Conservation (phyloP, 768 basidiomycete genomes). For the Roridomyces roridus region DNA sequence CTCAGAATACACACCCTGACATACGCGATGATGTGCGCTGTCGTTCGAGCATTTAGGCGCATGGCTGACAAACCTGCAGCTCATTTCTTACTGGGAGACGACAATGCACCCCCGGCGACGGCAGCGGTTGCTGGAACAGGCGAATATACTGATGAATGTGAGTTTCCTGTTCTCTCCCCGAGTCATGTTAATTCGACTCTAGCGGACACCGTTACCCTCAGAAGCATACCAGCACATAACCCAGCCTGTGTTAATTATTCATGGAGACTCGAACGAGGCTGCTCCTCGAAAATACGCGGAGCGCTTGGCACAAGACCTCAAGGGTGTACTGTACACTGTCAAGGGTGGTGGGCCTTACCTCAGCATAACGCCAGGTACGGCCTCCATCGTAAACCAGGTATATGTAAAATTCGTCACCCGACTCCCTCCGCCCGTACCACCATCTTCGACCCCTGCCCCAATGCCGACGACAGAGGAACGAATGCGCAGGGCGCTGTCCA, state of each 20-base stretch:
- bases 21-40: slow-evolving; percentile 67
- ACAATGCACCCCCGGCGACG: slow-evolving; percentile 60
- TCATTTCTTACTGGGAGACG: slow-evolving; percentile 71
- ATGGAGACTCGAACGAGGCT: slow-evolving; percentile 65
- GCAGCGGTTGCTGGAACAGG: slow-evolving; percentile 55
- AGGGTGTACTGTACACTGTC: slow-evolving; percentile 60
- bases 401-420: slow-evolving; percentile 67
- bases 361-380: slow-evolving; percentile 58
- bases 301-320: slow-evolving; percentile 53
- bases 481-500: slow-evolving; percentile 59
- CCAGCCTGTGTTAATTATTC: slow-evolving; percentile 72
- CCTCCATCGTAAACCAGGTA: slow-evolving; percentile 69
- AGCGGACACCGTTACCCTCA: slow-evolving; percentile 63
- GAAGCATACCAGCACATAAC: slow-evolving; percentile 58
- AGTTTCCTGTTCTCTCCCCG: slow-evolving; percentile 27
- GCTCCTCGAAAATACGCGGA: slow-evolving; percentile 66
- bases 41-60: not conserved
- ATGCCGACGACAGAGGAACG: slow-evolving; percentile 46
- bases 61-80: slow-evolving; percentile 39
- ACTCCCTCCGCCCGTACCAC: slow-evolving; percentile 50
- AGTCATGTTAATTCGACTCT: not conserved
- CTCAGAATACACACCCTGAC: slow-evolving; percentile 59
- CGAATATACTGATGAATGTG: slow-evolving; percentile 68
- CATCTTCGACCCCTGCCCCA: slow-evolving; percentile 54
- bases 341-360: slow-evolving; percentile 70